Conservation (phyloP, 2,329 filamentous ascomycete genomes). For the Fusarium mexicanum region DNA sequence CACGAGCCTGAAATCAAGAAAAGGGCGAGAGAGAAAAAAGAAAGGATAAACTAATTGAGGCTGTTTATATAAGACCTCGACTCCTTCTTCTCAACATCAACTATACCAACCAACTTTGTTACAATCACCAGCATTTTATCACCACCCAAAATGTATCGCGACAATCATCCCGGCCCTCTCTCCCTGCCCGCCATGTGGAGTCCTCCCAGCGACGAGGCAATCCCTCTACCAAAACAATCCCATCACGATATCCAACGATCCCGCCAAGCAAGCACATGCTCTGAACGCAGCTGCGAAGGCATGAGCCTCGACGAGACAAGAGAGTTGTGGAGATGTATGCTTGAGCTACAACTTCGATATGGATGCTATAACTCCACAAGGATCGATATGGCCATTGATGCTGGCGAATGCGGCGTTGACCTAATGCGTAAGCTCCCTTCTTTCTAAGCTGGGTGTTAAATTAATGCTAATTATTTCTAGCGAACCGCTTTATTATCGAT, state of each 20-base stretch:
- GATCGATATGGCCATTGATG: conserved; percentile 58
- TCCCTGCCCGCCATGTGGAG: conserved; percentile 38
- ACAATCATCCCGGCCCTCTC: conserved; percentile 32
- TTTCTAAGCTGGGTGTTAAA: accelerated
- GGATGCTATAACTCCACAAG: conserved; percentile 61
- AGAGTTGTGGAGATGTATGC: conserved; percentile 60
- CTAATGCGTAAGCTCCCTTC: conserved; percentile 56
- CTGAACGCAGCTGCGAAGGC: conserved; percentile 45
- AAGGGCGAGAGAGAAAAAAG: background rate
- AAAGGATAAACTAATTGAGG: background rate
- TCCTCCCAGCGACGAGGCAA: conserved; percentile 23
- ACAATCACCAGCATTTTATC: background rate
- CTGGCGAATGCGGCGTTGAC: conserved; percentile 51
- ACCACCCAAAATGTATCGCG: conserved; percentile 33
- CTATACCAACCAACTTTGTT: background rate
- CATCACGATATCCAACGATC: conserved; percentile 15
- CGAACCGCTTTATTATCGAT: conserved; percentile 54
- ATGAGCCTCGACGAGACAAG: conserved; percentile 52
- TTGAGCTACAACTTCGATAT: conserved; percentile 57
- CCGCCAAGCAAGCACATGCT: conserved; percentile 43
- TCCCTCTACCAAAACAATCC: conserved; percentile 25
- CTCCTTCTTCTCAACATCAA: background rate
- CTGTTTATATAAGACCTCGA: conserved; percentile 12
- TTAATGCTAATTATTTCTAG: conserved; percentile 31
- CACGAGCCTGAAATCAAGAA: conserved; percentile 30